Base-by-base conservation (phyloP, 2,329 filamentous ascomycete genomes). In the Grosmannia penicillata region DNA sequence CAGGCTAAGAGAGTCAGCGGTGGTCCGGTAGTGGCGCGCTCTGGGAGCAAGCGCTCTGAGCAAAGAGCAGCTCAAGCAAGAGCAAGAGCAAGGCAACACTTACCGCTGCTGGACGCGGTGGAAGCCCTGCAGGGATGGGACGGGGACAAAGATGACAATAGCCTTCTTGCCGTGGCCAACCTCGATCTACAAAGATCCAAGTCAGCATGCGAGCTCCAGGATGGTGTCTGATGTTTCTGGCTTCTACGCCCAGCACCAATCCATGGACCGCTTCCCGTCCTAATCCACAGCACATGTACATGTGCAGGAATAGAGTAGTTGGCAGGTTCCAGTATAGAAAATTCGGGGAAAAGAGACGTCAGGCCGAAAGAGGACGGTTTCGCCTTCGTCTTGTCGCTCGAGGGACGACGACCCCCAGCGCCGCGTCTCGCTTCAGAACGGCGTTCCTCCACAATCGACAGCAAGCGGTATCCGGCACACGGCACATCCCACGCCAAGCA, bases 141-240 rank as follows among this genome's bases (percentile, higher is more conserved):
- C 91, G 65, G 91, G 91, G 77, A 98, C 91, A 83, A 98, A 98
- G 83, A 98, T 93, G 77, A 94, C 89, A 75, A 98, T 91, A 63
- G 91, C 91, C 82, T 96, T 98, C 80, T 94, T 94, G 80, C 91
- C 91, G 76, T 96, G 87, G 75, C 91, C 91, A 72, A 96, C 89
- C 77, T 98, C 91, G 76, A 98, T 91, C 91, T 98, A 70, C 58
- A 75, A 56, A 73, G 71, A 76, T 66, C 65, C 67, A 70, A 78
- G 71, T 79, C 74, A 79, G 75, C 75, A 75, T 76, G 75, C 75
- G 75, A 79, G 71, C 75, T 79, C 75, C 75, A 76, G 70, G 72
- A 72, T 57, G 60, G 18, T 38, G 15, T 25, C 25, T n/a, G n/a
- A n/a, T n/a, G n/a, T 15, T 36, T 34, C n/a, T 33, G 15, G 17